These are phyloP conservation scores for Trypanosoma rangeli DNA, from an alignment of 208 protist genomes.

Conservation along the genomic window DNA sequence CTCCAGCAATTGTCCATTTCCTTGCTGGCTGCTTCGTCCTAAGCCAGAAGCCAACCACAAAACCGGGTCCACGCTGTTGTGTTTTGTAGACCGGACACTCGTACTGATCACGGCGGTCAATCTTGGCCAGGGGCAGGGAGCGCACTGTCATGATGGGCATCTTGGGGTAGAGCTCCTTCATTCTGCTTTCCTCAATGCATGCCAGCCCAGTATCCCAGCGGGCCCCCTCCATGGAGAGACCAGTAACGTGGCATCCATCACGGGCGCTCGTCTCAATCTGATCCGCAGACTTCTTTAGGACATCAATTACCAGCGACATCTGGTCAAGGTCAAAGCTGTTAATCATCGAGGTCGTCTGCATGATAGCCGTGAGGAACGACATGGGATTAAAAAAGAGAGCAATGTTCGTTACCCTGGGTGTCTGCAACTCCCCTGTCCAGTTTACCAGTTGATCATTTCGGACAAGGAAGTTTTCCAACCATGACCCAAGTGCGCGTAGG, in stretches of 20 bases:
- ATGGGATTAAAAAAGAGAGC: constrained; percentile 98
- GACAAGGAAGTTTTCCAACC: constrained; percentile 95
- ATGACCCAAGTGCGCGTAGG: constrained; percentile 91
- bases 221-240: constrained; percentile 97
- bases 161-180: constrained; percentile 95
- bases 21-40: constrained; percentile 93
- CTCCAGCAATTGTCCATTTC: constrained; percentile 98
- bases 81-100: constrained; percentile 98
- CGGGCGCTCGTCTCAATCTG: constrained; percentile 93
- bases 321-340: constrained; percentile 97
- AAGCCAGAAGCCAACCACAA: constrained; percentile 95
- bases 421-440: constrained; percentile 94
- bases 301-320: constrained; percentile 93
- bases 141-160: constrained; percentile 95
- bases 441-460: constrained; percentile 94
- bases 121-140: constrained; percentile 90
- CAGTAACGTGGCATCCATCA: constrained; percentile 97
- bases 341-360: constrained; percentile 97
- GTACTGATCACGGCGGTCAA: constrained; percentile 95
- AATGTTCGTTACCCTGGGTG: constrained; percentile 95
- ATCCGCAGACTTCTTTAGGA: constrained; percentile 96
- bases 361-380: constrained; percentile 99
- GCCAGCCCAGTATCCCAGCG: constrained; percentile 93
- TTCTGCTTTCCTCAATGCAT: constrained; percentile 92
- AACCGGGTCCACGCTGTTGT: constrained; percentile 93